Evolutionary conservation across 345 rosid species (phyloP), one percentile per base, ranked within the genome.

Genomic region (Syzygium oleosum): DNA sequence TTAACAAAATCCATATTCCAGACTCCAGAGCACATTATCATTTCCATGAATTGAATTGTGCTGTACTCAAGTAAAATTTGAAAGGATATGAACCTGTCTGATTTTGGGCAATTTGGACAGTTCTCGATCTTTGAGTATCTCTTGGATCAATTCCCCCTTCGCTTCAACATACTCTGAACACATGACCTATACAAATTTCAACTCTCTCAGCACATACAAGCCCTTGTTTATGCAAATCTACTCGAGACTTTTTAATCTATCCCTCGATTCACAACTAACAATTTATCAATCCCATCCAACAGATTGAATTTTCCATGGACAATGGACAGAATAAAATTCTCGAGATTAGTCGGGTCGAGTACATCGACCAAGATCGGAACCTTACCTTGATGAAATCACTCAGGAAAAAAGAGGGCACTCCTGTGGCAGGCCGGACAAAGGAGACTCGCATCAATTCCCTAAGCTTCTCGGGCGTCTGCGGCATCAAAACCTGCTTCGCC

Each of bases 381-480:
- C 87, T 86, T 87, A 89, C 93, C 11, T 86, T n/a, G 51, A 92
- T 90, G 86, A 86, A 89, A 86, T 92, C 93, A 4, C 87, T 25
- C 49, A 92, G 91, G 84, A 91, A 88, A 84, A 78, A 87, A 9
- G 90, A 68, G 9, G 92, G 92, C 12, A 90, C 58, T 1, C 88
- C 92, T 29, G 51, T 51, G 14, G 91, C 29, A 9, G 91, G 91
- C 79, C 90, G 93, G 6, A 95, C 97, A 38, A 95, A 94, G 13
- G 97, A 94, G 59, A 92, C 90, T 55, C 90, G 85, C 87, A 96
- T 91, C 86, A 95, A 87, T 46, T 96, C 95, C 90, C 92, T 93
- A 59, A 95, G 89, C 91, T 92, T 95, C 25, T 92, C 91, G 2
- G 98, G 95, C 27, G 96, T 92, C 87, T 93, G 97, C 2, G 99